A percentile compares a stretch with the other conserved stretches of the same genome.
These are phyloP conservation scores for Pulveroboletus sp. DNA, from an alignment of 768 basidiomycete species.

Conservation along the genomic window DNA sequence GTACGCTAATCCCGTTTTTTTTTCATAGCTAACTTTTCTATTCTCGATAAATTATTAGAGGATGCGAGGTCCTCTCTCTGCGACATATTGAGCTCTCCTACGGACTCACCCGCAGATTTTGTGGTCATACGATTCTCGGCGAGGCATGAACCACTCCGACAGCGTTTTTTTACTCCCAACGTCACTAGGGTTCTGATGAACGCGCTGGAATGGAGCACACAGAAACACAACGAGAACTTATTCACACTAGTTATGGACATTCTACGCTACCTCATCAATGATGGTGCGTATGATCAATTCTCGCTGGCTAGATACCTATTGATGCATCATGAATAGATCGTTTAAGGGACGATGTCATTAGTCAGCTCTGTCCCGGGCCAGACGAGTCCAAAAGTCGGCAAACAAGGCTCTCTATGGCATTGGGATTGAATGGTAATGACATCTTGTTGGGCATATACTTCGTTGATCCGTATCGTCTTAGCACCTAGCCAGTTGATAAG, in stretches of 20 bases:
- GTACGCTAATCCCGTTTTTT: background rate
- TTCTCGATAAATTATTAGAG: background rate
- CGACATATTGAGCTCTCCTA: background rate
- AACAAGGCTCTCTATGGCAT: background rate
- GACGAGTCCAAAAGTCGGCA: background rate
- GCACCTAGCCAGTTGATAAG: background rate
- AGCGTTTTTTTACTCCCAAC: background rate
- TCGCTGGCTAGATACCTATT: background rate
- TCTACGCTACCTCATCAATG: background rate
- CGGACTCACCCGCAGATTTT: background rate
- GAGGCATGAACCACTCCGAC: background rate
- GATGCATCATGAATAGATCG: background rate
- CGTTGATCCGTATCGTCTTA: background rate
- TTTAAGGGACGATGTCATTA: background rate
- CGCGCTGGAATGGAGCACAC: background rate
- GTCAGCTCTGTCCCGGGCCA: background rate
- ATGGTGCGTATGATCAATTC: background rate
- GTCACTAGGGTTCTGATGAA: background rate
- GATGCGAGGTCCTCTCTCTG: background rate
- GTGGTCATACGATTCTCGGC: background rate
- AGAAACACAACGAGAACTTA: background rate
- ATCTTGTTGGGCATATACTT: background rate
- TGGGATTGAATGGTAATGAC: background rate
- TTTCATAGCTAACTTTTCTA: background rate
- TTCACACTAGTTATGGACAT: background rate